Percentiles rank a stretch among this genome's conserved stretches.
Evolutionary conservation across 2,329 filamentous ascomycete genomes (phyloP).

Genomic region (Aspergillus caelatus): DNA sequence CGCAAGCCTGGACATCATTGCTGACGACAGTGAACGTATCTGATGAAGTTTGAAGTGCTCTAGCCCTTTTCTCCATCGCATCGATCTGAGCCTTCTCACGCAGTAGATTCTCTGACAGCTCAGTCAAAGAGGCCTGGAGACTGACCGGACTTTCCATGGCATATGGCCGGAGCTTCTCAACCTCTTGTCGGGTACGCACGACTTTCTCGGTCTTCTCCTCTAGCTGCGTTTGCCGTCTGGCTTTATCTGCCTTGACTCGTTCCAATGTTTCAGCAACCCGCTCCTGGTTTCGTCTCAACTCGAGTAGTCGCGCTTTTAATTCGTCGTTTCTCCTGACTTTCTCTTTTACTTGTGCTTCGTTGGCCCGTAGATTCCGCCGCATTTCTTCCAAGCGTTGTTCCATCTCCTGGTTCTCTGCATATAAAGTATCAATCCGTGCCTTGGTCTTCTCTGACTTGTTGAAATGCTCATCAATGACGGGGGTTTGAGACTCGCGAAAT

Average conservation of each 20-base stretch:
- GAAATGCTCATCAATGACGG: conserved; percentile 88
- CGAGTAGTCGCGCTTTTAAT: conserved; percentile 77
- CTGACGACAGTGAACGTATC: conserved; percentile 86
- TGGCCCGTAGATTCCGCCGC: conserved; percentile 74
- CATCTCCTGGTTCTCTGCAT: conserved; percentile 83
- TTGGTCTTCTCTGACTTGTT: conserved; percentile 88
- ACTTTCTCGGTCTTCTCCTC: conserved; percentile 55
- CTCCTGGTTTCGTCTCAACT: conserved; percentile 80
- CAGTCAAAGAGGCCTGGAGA: conserved; percentile 78
- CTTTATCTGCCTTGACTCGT: conserved; percentile 78
- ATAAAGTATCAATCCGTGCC: conserved; percentile 81
- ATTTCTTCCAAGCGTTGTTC: conserved; percentile 79
- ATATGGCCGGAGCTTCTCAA: conserved; percentile 86
- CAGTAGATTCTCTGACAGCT: conserved; percentile 76
- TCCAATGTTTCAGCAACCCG: conserved; percentile 81
- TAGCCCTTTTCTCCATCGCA: conserved; percentile 79
- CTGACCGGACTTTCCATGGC: conserved; percentile 84
- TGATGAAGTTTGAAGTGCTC: conserved; percentile 86
- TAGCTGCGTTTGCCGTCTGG: conserved; percentile 66
- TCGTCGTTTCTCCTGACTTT: conserved; percentile 87
- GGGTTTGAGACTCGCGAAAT: conserved; percentile 90
- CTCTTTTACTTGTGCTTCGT: conserved; percentile 79
- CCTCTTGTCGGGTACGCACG: conserved; percentile 77
- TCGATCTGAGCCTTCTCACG: conserved; percentile 85
- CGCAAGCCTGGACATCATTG: conserved; percentile 83